These are phyloP conservation scores for Hapsidospora chrysogenum DNA, from an alignment of 495 filamentous ascomycete species.

Conservation along the genomic window DNA sequence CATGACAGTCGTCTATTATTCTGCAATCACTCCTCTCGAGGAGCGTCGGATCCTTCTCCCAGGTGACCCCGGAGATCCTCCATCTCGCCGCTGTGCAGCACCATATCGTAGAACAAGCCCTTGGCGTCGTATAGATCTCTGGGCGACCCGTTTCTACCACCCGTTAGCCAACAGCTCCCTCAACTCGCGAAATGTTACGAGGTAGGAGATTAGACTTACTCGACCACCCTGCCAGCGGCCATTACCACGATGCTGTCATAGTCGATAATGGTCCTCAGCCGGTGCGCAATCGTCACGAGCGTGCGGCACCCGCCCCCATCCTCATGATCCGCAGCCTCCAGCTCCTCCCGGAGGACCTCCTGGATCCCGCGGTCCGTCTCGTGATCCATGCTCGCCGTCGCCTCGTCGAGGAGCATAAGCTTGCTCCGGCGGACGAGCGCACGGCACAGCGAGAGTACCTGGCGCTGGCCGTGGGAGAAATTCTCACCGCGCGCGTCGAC, in stretches of 20 bases:
- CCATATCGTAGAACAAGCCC: constrained; percentile 33
- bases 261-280: constrained; percentile 31
- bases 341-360: constrained; percentile 21
- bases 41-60: no score
- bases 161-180: not conserved
- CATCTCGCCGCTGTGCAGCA: constrained; percentile 31
- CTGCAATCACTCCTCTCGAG: no score
- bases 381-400: constrained; percentile 39
- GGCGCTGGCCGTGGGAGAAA: constrained; percentile 40
- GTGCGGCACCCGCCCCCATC: no score
- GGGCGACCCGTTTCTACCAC: constrained; percentile 25
- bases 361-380: constrained; percentile 37
- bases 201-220: no score
- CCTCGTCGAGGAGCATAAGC: constrained; percentile 40
- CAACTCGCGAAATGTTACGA: not conserved
- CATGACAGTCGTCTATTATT: no score
- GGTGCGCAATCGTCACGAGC: constrained; percentile 33
- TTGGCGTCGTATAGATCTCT: constrained; percentile 20
- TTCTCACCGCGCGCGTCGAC: constrained; percentile 35
- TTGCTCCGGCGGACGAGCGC: constrained; percentile 36
- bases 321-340: constrained; percentile 17
- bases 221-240: constrained; percentile 22
- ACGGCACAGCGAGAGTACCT: constrained; percentile 39
- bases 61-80: constrained; percentile 20
- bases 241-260: constrained; percentile 33